Evolutionary conservation across 306 rosid genomes (phyloP).

Genomic region (Abrus precatorius): DNA sequence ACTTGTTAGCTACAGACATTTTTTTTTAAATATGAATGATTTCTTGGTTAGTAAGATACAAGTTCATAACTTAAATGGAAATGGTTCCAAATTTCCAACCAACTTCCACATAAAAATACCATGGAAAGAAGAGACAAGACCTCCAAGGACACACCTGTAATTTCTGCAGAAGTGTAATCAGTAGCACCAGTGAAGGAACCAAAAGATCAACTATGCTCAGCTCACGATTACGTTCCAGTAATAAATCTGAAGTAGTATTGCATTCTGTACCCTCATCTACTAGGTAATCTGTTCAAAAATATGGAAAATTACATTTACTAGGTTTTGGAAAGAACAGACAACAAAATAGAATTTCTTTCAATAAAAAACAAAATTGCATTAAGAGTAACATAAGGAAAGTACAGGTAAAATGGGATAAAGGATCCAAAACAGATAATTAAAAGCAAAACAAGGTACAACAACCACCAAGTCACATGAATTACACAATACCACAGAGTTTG

Average conservation of each 20-base stretch:
- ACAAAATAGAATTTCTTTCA: not conserved
- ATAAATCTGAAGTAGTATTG: conserved; percentile 91
- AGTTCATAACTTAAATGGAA: conserved; percentile 25
- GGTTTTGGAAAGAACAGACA: conserved; percentile 32
- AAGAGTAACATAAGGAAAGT: not conserved
- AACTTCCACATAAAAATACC: conserved; percentile 15
- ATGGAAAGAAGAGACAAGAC: conserved; percentile 11
- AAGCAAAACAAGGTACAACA: conserved; percentile 5
- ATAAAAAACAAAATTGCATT: not conserved
- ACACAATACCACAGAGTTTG: no score
- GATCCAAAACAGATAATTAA: conserved; percentile 1
- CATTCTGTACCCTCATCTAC: conserved; percentile 99
- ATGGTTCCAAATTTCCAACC: conserved; percentile 5
- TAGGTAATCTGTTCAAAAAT: conserved; percentile 83
- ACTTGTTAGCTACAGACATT: no score
- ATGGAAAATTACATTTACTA: conserved; percentile 36
- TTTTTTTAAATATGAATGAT: not conserved
- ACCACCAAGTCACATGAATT: not conserved
- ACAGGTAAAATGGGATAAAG: not conserved
- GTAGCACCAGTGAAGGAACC: conserved; percentile 82
- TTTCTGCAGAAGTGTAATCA: conserved; percentile 81
- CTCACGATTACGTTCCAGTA: conserved; percentile 89
- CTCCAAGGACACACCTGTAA: conserved; percentile 72
- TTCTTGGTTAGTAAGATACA: conserved; percentile 6
- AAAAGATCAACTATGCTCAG: conserved; percentile 88